Evolutionary conservation across 202 grass and related monocot genomes (phyloP).

Genomic region (Alloteropsis angusta): DNA sequence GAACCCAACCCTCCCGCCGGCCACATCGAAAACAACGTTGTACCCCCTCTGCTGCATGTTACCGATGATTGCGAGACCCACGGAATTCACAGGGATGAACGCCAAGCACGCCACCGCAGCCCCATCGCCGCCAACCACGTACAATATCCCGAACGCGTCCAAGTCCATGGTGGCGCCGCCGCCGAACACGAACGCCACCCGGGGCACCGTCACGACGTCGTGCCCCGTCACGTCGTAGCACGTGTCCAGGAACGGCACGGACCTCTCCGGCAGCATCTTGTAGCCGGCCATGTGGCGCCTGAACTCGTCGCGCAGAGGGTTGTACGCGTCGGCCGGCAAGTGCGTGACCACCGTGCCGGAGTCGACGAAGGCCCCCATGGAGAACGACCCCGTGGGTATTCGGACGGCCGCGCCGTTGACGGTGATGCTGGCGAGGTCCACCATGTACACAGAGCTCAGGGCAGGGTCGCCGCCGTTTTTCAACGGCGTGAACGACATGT

Average conservation of each 20-base stretch:
- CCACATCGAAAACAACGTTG: conserved; percentile 34
- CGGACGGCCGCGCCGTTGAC: background rate
- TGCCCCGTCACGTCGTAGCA: conserved; percentile 43
- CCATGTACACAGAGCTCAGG: background rate
- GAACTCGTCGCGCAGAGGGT: background rate
- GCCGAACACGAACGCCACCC: conserved; percentile 20
- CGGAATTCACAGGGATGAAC: background rate
- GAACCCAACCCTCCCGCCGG: conserved; percentile 29
- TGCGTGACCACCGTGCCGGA: conserved; percentile 24
- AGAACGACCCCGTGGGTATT: background rate
- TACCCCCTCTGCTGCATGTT: conserved; percentile 43
- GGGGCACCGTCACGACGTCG: conserved; percentile 8
- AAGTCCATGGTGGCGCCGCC: conserved; percentile 8
- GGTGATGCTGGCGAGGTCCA: conserved; percentile 3
- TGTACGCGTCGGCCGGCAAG: background rate
- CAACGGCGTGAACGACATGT: conserved; percentile 5
- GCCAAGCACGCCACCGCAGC: background rate
- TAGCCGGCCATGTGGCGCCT: background rate
- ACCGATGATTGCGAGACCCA: conserved; percentile 23
- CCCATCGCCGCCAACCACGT: background rate
- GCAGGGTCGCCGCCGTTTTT: too few species aligned
- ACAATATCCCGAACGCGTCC: background rate
- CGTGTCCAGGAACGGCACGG: conserved; percentile 11
- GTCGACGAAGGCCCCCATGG: background rate
- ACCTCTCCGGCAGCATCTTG: conserved; percentile 17